Percentiles rank a stretch among this genome's conserved stretches.
phyloP scores from a whole-genome alignment of 2,329 filamentous ascomycete species.

The Pseudocercospora crystallina region DNA sequence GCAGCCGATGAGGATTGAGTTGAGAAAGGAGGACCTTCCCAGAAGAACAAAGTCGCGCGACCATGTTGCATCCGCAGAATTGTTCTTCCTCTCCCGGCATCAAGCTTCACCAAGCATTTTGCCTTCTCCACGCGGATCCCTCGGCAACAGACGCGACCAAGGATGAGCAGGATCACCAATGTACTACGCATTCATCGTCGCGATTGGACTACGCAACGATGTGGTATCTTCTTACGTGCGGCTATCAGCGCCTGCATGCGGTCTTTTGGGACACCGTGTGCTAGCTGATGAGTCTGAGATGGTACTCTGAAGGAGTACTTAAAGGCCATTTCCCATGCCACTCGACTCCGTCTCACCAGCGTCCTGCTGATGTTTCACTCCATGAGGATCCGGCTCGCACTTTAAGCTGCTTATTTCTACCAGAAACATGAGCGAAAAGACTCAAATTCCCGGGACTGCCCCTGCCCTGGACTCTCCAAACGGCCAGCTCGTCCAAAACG shows the following conservation, averaged over 20 bases:
- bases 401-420: background rate
- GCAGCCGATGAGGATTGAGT: too few relatives aligned
- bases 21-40: too few relatives aligned
- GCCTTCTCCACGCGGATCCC: conserved; percentile 2
- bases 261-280: background rate
- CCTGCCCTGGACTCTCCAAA: background rate
- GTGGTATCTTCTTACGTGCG: background rate
- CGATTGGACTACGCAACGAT: background rate
- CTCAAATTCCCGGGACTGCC: background rate
- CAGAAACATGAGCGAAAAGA: background rate
- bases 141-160: background rate
- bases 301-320: background rate
- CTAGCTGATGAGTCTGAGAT: background rate
- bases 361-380: background rate
- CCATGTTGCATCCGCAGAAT: background rate
- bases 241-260: background rate
- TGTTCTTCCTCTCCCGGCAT: background rate
- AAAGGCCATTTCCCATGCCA: background rate
- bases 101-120: conserved; percentile 1
- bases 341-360: background rate
- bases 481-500: background rate
- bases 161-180: too few relatives aligned
- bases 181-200: background rate
- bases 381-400: background rate
- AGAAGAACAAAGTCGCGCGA: too few relatives aligned